phyloP scores from a whole-genome alignment of 805 yeast species.

The Starmerella floricola region DNA sequence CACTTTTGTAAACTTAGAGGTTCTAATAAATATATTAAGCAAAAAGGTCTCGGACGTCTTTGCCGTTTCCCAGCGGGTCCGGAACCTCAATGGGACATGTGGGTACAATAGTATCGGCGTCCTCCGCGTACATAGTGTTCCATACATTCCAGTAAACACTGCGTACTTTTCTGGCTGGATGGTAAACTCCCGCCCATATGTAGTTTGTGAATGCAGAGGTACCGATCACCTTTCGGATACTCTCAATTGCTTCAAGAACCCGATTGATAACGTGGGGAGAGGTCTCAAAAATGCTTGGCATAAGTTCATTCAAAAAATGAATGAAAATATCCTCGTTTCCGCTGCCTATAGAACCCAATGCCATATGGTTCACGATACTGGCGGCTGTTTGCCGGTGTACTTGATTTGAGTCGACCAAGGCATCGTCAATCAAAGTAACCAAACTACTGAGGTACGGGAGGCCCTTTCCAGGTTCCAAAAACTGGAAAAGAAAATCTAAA shows the following conservation, averaged over 20 bases:
- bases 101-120: constrained; percentile 67
- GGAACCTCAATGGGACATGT: constrained; percentile 46
- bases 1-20: neutral
- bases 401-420: constrained; percentile 75
- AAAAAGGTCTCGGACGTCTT: constrained; percentile 34
- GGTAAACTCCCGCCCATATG: constrained; percentile 78
- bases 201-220: constrained; percentile 64
- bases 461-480: constrained; percentile 51
- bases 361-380: constrained; percentile 68
- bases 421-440: constrained; percentile 73
- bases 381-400: constrained; percentile 96
- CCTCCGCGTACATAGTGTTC: constrained; percentile 63
- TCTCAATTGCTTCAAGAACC: constrained; percentile 67
- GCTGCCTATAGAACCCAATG: constrained; percentile 61
- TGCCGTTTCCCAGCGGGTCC: constrained; percentile 26
- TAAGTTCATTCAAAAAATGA: constrained; percentile 64
- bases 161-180: constrained; percentile 83
- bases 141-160: constrained; percentile 74
- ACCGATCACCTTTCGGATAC: constrained; percentile 61
- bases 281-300: constrained; percentile 87
- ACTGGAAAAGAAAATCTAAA: constrained; percentile 81
- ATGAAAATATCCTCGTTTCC: constrained; percentile 74
- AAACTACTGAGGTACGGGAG: constrained; percentile 72
- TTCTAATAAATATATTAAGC: constrained; percentile 19
- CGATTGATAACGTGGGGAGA: constrained; percentile 89